These are phyloP conservation scores for Amphicarpaea edgeworthii DNA, from an alignment of 306 rosid species.

Conservation along the genomic window DNA sequence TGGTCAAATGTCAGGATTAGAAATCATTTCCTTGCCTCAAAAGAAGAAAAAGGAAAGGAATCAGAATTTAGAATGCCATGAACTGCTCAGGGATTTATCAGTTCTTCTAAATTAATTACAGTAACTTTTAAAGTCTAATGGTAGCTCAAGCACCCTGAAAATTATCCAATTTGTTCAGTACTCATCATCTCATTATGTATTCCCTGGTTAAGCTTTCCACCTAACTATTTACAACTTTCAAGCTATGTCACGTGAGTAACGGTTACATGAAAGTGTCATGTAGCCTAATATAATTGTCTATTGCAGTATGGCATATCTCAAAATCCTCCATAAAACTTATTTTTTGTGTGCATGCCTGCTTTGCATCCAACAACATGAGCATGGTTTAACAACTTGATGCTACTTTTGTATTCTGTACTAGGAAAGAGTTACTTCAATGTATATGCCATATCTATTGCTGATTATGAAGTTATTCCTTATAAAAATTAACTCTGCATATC, in stretches of 20 bases:
- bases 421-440: slow-evolving; percentile 19
- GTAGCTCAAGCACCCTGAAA: slow-evolving; percentile 9
- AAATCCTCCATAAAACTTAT: not conserved
- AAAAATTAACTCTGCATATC: not conserved
- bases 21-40: not conserved
- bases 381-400: slow-evolving; percentile 14
- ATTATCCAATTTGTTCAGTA: not conserved
- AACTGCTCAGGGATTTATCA: not conserved
- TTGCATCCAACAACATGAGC: not conserved
- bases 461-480: not conserved
- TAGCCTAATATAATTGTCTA: not conserved
- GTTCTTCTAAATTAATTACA: not conserved
- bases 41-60: not conserved
- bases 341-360: not conserved
- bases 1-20: not conserved
- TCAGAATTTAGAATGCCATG: not conserved
- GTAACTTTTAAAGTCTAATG: not conserved
- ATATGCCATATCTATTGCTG: slow-evolving; percentile 8
- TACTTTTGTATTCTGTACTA: slow-evolving; percentile 8
- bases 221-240: not conserved
- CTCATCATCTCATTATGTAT: not conserved
- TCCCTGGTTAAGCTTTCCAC: not conserved
- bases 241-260: not conserved
- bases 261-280: not conserved
- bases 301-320: slow-evolving; percentile 22